These are phyloP conservation scores for Phenoliferia sp. DNA, from an alignment of 1,284 basidiomycete species.

Conservation along the genomic window DNA sequence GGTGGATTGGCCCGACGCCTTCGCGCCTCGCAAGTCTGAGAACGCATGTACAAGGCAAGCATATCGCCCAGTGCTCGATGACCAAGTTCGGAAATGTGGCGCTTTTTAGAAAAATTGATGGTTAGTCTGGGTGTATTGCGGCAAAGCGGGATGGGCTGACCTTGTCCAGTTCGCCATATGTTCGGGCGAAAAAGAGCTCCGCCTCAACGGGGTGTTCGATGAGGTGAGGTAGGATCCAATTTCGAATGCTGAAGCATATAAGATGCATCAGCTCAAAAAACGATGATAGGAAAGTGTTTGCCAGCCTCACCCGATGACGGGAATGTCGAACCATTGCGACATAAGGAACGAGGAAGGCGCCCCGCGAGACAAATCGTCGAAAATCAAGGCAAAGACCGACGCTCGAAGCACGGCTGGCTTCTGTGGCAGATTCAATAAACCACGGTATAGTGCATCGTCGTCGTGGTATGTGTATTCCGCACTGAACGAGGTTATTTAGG, in stretches of 20 bases:
- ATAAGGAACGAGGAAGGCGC: constrained; percentile 4
- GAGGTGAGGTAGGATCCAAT: constrained; percentile 23
- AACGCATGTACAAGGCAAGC: constrained; percentile 23
- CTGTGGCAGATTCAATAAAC: constrained; percentile 18
- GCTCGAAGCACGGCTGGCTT: constrained; percentile 18
- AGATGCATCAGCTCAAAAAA: neutral
- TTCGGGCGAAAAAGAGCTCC: constrained; percentile 4
- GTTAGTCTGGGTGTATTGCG: no score
- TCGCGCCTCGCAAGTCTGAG: constrained; percentile 19
- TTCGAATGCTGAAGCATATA: constrained; percentile 8
- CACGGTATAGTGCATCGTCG: constrained; percentile 23
- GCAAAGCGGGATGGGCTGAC: no score
- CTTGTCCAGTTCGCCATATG: neutral
- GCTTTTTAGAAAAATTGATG: constrained; percentile 6
- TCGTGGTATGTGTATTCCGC: constrained; percentile 3
- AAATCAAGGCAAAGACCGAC: constrained; percentile 6
- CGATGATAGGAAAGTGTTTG: no score
- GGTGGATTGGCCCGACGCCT: neutral
- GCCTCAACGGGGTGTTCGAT: constrained; percentile 19
- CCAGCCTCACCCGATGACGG: constrained; percentile 9
- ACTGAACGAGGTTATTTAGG: neutral
- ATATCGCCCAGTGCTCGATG: constrained; percentile 24
- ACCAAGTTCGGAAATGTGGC: constrained; percentile 14
- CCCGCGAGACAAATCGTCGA: constrained; percentile 13
- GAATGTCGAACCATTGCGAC: constrained; percentile 20